Evolutionary conservation across 805 yeast species (phyloP).

Genomic region (Saccharomyces mikatae): DNA sequence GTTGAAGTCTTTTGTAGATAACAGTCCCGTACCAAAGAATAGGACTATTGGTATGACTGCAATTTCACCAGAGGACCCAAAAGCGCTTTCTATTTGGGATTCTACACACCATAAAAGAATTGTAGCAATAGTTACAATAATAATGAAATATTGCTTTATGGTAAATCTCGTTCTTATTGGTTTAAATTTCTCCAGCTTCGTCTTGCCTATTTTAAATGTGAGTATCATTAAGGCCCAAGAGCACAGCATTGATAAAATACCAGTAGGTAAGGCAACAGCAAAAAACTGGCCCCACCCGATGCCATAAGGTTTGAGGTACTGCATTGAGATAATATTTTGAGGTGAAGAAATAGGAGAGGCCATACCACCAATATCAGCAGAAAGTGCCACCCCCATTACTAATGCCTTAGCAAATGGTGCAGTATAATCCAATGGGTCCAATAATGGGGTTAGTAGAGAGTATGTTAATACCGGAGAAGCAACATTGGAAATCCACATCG

Average conservation of each 20-base stretch:
- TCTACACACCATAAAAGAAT: conserved; percentile 87
- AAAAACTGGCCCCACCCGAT: conserved; percentile 88
- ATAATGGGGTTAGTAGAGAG: conserved; percentile 77
- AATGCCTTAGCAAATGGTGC: conserved; percentile 79
- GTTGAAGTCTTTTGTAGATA: conserved; percentile 80
- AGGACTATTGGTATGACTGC: conserved; percentile 80
- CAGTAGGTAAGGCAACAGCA: conserved; percentile 75
- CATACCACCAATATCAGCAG: conserved; percentile 93
- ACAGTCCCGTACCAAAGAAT: conserved; percentile 82
- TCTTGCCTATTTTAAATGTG: conserved; percentile 44
- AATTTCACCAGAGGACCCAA: conserved; percentile 91
- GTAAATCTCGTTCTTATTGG: conserved; percentile 61
- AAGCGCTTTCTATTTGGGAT: conserved; percentile 54
- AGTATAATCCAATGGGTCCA: conserved; percentile 67
- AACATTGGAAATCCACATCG: conserved; percentile 95
- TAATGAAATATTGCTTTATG: conserved; percentile 63
- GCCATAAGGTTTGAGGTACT: conserved; percentile 61
- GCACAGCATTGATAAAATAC: conserved; percentile 49
- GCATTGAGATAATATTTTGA: conserved; percentile 85
- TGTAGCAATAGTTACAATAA: conserved; percentile 60
- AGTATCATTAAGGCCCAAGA: conserved; percentile 63
- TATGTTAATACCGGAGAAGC: conserved; percentile 92
- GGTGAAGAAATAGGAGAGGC: conserved; percentile 95
- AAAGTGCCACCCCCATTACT: conserved; percentile 82
- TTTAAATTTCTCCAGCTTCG: conserved; percentile 39